Evolutionary conservation across 805 yeast genomes (phyloP).

Genomic region (Debaryomyces hansenii): DNA sequence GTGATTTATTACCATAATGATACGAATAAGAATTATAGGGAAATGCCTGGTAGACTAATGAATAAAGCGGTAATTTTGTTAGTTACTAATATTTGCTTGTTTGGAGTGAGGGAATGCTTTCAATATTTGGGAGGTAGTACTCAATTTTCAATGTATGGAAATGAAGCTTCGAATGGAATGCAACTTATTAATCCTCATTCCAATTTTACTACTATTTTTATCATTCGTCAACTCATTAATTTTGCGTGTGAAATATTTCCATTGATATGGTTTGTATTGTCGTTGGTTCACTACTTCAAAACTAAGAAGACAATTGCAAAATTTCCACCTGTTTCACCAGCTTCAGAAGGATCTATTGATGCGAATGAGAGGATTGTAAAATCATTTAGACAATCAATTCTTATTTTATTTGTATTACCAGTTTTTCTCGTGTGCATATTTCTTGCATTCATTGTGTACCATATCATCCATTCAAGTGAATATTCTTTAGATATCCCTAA

Average conservation of each 20-base stretch:
- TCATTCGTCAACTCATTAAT: neutral
- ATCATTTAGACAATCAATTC: conserved; percentile 27
- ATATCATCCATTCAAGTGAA: neutral
- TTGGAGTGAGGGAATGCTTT: neutral
- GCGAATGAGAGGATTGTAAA: conserved; percentile 11
- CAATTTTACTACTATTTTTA: neutral
- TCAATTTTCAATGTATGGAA: neutral
- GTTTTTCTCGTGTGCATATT: conserved; percentile 6
- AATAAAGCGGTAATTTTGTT: conserved; percentile 8
- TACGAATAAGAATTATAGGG: conserved; percentile 21
- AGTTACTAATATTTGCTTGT: neutral
- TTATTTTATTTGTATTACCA: conserved; percentile 27
- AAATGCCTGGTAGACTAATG: conserved; percentile 16
- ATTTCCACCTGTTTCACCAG: conserved; percentile 26
- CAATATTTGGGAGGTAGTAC: neutral
- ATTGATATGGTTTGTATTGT: conserved; percentile 12
- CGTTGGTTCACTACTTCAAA: conserved; percentile 20
- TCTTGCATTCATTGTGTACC: conserved; percentile 1
- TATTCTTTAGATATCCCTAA: neutral
- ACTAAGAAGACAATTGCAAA: conserved; percentile 26
- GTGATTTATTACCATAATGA: conserved; percentile 27
- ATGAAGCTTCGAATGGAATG: neutral
- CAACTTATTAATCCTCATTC: neutral
- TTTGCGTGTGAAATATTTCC: conserved; percentile 4
- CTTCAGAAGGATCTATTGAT: conserved; percentile 10